A percentile compares a stretch with the other conserved stretches of the same genome.
Evolutionary conservation across 2,329 filamentous ascomycete species (phyloP).

Genomic region (Tricladium varicosporioides): DNA sequence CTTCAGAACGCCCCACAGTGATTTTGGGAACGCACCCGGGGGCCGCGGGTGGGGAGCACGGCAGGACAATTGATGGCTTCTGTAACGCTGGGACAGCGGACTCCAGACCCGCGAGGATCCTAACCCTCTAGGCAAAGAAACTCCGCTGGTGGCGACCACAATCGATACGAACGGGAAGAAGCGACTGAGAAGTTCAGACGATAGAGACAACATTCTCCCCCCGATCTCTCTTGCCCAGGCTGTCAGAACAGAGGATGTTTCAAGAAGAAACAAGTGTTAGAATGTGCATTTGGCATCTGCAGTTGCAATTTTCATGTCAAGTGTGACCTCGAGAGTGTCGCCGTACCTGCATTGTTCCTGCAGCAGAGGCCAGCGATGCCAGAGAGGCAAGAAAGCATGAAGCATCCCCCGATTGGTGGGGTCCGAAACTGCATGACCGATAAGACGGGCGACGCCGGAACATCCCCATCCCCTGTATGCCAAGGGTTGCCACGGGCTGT

Average conservation of each 20-base stretch:
- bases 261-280: conserved; percentile 2
- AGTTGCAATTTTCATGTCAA: background rate
- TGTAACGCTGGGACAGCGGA: background rate
- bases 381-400: background rate
- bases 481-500: background rate
- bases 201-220: conserved; percentile 4
- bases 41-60: conserved; percentile 13
- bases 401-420: conserved; percentile 14
- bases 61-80: background rate
- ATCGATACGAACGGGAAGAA: conserved; percentile 26
- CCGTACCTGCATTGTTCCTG: conserved; percentile 33
- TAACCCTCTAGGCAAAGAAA: conserved; percentile 1
- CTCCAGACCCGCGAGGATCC: conserved; percentile 2
- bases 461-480: background rate
- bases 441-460: conserved; percentile 4
- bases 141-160: conserved; percentile 1
- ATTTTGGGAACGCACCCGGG: conserved; percentile 8
- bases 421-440: conserved; percentile 7
- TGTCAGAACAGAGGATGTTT: conserved; percentile 3
- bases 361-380: conserved; percentile 17
- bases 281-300: conserved; percentile 9
- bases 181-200: conserved; percentile 19
- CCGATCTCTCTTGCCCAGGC: background rate
- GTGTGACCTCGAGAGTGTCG: conserved; percentile 2
- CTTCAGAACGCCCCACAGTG: background rate